phyloP scores from a whole-genome alignment of 2,329 filamentous ascomycete genomes.

The Allantophomopsis lycopodina region DNA sequence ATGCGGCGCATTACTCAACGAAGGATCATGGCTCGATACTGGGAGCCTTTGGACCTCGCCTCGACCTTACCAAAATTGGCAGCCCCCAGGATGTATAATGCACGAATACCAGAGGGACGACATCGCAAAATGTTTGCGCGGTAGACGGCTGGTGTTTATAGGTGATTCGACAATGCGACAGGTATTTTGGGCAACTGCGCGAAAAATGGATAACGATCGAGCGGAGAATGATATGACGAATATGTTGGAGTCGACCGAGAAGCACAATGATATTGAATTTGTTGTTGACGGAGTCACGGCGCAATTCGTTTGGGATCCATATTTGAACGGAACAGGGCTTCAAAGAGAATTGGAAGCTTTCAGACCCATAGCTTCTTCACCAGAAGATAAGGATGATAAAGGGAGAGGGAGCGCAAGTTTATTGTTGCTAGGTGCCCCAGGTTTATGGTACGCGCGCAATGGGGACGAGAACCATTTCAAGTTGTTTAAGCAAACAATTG shows the following conservation, averaged over 20 bases:
- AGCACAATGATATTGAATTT: conserved; percentile 30
- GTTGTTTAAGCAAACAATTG: conserved; percentile 30
- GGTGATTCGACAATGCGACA: conserved; percentile 48
- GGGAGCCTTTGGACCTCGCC: conserved; percentile 13
- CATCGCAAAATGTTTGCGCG: conserved; percentile 35
- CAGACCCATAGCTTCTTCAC: conserved; percentile 8
- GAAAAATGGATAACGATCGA: conserved; percentile 27
- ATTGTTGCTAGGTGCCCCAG: conserved; percentile 36
- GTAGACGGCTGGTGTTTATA: conserved; percentile 39
- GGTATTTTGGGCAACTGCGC: conserved; percentile 42
- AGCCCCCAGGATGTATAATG: conserved; percentile 44
- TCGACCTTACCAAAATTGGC: conserved; percentile 33
- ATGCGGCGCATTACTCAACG: conserved; percentile 34
- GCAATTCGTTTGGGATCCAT: conserved; percentile 50
- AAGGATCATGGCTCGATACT: conserved; percentile 33
- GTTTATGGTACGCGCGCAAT: conserved; percentile 39
- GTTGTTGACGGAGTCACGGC: conserved; percentile 29
- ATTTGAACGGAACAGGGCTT: conserved; percentile 34
- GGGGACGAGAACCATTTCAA: conserved; percentile 28
- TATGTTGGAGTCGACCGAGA: conserved; percentile 20
- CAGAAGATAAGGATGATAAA: conserved; percentile 6
- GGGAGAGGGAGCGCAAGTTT: conserved; percentile 24
- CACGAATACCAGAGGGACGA: conserved; percentile 38
- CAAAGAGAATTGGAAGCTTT: conserved; percentile 25
- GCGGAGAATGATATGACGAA: conserved; percentile 21